Base-by-base conservation (phyloP, 805 yeast genomes). In the Wickerhamomyces bovis region DNA sequence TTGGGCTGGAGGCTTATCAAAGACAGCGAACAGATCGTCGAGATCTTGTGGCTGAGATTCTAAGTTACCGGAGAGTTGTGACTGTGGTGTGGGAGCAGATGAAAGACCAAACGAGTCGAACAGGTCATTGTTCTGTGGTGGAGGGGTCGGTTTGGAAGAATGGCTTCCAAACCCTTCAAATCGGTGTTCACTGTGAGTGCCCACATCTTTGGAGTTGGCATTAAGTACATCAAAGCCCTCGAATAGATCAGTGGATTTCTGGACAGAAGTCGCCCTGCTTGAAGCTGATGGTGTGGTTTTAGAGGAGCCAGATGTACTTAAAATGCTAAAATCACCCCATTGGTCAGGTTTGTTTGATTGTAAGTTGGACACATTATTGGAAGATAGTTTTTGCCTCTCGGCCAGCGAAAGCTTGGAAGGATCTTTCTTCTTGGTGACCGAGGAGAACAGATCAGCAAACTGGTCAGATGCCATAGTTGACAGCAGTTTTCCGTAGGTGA, bases 311-410 rank as follows among this genome's bases (percentile, higher is more conserved):
- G 55, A 39, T 12, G 41, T 43, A 12, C 53, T 53, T 13, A 75
- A 51, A n/a, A 68, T 41, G 50, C 71, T 77, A 36, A 75, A 52
- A 41, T 68, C 65, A 3, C 67, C 58, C 70, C 70, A 69, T 45
- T 57, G 58, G 33, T 50, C 46, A 19, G 12, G 8, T 16, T 35
- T 35, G 26, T 21, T 31, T n/a, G 25, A 16, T 35, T 22, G 31
- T n/a, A 19, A 9, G 21, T 31, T 35, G 46, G 44, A 22, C 20
- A 38, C 38, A 48, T 51, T 50, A 12, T 33, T 16, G 10, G 48
- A 48, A 16, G 50, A n/a, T 13, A 53, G 44, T 43, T 55, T 58
- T 53, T 64, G 65, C 41, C 71, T 62, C 51, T 73, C 72, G 3
- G 62, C 57, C 41, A 71, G 45, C 0, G 69, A 54, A 31, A 70